These are phyloP conservation scores for Akanthomyces uredinophilus DNA, from an alignment of 2,329 filamentous ascomycete species.

Conservation along the genomic window DNA sequence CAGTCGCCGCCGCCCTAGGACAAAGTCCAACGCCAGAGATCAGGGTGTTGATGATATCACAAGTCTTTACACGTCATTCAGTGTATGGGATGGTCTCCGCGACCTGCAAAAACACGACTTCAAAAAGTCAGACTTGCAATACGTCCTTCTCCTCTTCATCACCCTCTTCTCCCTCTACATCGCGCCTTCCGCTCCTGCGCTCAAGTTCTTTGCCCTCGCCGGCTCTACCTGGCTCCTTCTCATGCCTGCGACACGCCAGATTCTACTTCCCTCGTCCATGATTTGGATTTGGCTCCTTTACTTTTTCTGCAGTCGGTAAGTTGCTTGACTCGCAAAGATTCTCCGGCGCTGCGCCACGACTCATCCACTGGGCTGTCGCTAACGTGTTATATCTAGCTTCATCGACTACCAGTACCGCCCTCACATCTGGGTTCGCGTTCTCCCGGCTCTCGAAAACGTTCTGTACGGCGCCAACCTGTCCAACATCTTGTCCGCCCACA, in stretches of 20 bases:
- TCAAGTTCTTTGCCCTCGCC: constrained; percentile 69
- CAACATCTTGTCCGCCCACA: constrained; percentile 90
- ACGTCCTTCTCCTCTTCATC: constrained; percentile 67
- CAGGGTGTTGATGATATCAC: constrained; percentile 57
- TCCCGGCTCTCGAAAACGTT: constrained; percentile 92
- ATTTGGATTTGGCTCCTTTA: constrained; percentile 84
- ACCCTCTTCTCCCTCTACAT: constrained; percentile 80
- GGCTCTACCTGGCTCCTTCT: constrained; percentile 65
- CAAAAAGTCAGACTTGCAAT: constrained; percentile 80
- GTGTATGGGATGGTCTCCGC: constrained; percentile 69
- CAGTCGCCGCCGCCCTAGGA: constrained; percentile 34
- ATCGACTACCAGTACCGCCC: constrained; percentile 84
- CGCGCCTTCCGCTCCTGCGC: constrained; percentile 71
- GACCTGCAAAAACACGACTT: constrained; percentile 73
- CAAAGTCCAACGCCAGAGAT: constrained; percentile 32
- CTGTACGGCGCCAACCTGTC: constrained; percentile 93
- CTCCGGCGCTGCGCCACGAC: too few species aligned
- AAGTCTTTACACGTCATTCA: constrained; percentile 75
- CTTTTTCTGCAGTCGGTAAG: constrained; percentile 90
- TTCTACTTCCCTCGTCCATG: constrained; percentile 81
- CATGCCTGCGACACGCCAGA: constrained; percentile 81
- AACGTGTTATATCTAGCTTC: constrained; percentile 56
- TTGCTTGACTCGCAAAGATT: constrained; percentile 20
- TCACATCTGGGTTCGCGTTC: constrained; percentile 90
- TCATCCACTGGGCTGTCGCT: neutral